Conservation (phyloP, 441 rosid species). For the Erodium trifolium region DNA sequence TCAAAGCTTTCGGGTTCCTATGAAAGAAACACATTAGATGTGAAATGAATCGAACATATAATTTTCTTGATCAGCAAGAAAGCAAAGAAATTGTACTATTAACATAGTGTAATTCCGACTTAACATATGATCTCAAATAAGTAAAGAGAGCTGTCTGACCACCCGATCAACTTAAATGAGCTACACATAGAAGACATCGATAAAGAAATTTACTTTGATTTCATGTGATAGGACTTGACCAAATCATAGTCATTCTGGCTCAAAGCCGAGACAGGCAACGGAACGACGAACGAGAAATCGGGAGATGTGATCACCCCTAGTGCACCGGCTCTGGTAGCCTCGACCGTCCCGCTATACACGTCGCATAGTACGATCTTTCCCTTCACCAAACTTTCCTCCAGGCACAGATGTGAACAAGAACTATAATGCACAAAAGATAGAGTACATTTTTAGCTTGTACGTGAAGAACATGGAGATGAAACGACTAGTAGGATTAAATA, state of each 20-base stretch:
- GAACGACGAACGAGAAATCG: conserved; percentile 10
- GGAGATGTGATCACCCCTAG: conserved; percentile 18
- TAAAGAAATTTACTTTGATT: conserved; percentile 19
- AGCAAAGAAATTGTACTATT: no score
- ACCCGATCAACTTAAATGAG: no score
- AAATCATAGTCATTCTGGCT: conserved; percentile 1
- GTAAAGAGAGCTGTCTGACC: no score
- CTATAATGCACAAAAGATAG: no score
- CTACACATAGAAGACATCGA: no score
- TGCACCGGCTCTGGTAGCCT: conserved; percentile 18
- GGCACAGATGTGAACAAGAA: conserved; percentile 7
- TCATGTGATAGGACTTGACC: conserved; percentile 19
- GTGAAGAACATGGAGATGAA: no score
- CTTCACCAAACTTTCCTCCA: conserved; percentile 21
- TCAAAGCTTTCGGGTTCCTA: conserved; percentile 31
- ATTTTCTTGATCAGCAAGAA: no score
- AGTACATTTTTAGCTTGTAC: no score
- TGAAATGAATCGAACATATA: no score
- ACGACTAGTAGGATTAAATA: not conserved
- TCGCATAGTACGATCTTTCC: conserved; percentile 32
- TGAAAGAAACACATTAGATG: not conserved
- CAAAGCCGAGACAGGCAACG: conserved; percentile 25
- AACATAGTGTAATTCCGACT: no score
- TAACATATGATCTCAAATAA: no score
- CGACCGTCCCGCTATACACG: not conserved